Percentiles rank a stretch among this genome's conserved stretches.
Evolutionary conservation across 2,329 filamentous ascomycete species (phyloP).

Genomic region (Tolypocladium inflatum): DNA sequence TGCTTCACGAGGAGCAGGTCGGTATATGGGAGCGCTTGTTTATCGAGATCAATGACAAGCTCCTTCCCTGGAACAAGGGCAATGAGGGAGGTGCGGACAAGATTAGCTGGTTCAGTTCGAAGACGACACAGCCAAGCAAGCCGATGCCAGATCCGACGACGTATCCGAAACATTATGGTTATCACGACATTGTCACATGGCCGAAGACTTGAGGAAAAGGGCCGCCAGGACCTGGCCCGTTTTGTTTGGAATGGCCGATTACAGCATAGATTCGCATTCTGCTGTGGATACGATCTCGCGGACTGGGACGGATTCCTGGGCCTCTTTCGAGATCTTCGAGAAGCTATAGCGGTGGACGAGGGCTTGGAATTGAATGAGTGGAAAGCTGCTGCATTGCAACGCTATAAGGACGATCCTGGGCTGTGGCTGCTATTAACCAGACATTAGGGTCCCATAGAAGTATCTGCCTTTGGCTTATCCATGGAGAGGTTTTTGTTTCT

Average conservation of each 20-base stretch:
- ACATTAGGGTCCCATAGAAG: background rate
- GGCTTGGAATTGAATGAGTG: constrained; percentile 27
- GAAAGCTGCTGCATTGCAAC: constrained; percentile 23
- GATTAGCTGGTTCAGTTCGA: too few species aligned
- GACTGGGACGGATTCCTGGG: constrained; percentile 33
- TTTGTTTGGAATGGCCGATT: constrained; percentile 26
- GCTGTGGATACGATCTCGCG: constrained; percentile 28
- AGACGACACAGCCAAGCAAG: too few species aligned
- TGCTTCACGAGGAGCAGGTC: too few species aligned
- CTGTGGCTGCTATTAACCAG: constrained; percentile 1
- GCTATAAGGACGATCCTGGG: constrained; percentile 19
- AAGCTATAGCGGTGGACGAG: constrained; percentile 20
- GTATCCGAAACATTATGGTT: too few species aligned
- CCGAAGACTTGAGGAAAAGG: constrained; percentile 22
- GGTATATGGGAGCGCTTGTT: too few species aligned
- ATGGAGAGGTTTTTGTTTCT: too few species aligned
- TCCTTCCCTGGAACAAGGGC: too few species aligned
- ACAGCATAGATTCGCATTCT: constrained; percentile 29
- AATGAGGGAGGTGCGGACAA: too few species aligned
- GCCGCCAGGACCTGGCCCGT: constrained; percentile 21
- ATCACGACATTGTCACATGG: too few species aligned
- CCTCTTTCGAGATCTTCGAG: constrained; percentile 28
- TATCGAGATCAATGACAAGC: too few species aligned
- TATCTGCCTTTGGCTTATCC: too few species aligned
- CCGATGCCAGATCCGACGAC: too few species aligned